Evolutionary conservation across 164 flowering plant species (phyloP), one percentile per base, ranked within the genome.

Genomic region (Liquidambar formosana): DNA sequence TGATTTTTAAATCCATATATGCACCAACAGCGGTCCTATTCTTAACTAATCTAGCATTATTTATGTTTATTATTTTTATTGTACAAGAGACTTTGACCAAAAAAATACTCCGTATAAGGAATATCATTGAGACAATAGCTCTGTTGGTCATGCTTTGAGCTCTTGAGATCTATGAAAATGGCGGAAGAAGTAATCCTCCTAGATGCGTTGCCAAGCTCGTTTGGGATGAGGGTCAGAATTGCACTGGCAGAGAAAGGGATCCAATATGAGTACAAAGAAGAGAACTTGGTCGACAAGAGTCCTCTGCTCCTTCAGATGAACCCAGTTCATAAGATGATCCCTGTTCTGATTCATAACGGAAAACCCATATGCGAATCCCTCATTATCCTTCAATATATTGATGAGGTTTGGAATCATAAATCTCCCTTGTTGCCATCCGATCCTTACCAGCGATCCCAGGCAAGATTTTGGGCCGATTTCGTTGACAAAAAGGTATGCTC

Each of bases 341-440:
- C 70, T 4, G 70, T 67, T 14, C 38, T 67, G 46, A 57, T 67
- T 28, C 41, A 33, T 33, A 33, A 33, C 6, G 41, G 41, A 33
- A 33, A 33, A 16, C 57, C 68, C 6, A 43, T 67, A 11, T 56
- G 63, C 19, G 70, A 67, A 25, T 54, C 62, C 48, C 70, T 67
- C 52, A 28, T 67, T 14, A 67, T 67, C 10, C 33, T 67, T 14
- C 62, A 67, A 33, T 67, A 67, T 38, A 58, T 68, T 0, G 71
- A 68, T 14, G 64, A 68, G 57, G 57, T 68, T 1, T 68, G 71
- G 71, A 21, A n/a, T 4, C n/a, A 46, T n/a, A 59, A 18, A 22
- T 45, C 44, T 21, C 64, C 71, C 13, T 33, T 68, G 45, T 28
- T 68, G 23, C 71, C 71, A 13, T 43, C 71, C n/a, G 64, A 68